Conservation (phyloP, 768 basidiomycete genomes). For the Tephrocybe rancida region DNA sequence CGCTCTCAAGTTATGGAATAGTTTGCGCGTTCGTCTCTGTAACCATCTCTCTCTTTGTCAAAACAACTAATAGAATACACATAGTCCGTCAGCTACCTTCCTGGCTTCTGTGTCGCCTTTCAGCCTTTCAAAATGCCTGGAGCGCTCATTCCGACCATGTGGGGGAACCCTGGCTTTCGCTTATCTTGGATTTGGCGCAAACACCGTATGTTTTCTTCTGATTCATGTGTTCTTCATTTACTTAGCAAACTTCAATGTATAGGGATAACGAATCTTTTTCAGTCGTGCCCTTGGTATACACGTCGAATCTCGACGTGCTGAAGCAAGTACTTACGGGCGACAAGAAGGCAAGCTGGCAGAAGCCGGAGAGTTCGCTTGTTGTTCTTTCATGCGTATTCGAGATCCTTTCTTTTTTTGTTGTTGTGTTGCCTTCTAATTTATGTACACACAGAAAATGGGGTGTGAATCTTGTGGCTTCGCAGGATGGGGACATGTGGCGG, state of each 20-base stretch:
- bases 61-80: neutral
- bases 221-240: no score
- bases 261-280: neutral
- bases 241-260: neutral
- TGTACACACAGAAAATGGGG: constrained; percentile 6
- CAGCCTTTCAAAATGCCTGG: constrained; percentile 41
- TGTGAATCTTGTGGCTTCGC: constrained; percentile 3
- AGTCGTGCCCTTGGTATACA: neutral
- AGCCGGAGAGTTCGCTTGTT: constrained; percentile 25
- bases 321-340: constrained; percentile 40
- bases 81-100: constrained; percentile 33
- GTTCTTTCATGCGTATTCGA: neutral
- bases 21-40: neutral
- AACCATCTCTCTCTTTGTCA: neutral
- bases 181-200: constrained; percentile 15
- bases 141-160: constrained; percentile 32
- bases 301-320: constrained; percentile 5
- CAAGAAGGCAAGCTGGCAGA: constrained; percentile 36
- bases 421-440: neutral
- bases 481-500: constrained; percentile 42
- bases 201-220: neutral
- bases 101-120: no score
- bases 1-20: neutral
- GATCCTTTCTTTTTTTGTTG: no score
- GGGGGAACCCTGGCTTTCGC: constrained; percentile 40